Conservation (phyloP, 2,329 filamentous ascomycete species). For the Cladosporium sp. region DNA sequence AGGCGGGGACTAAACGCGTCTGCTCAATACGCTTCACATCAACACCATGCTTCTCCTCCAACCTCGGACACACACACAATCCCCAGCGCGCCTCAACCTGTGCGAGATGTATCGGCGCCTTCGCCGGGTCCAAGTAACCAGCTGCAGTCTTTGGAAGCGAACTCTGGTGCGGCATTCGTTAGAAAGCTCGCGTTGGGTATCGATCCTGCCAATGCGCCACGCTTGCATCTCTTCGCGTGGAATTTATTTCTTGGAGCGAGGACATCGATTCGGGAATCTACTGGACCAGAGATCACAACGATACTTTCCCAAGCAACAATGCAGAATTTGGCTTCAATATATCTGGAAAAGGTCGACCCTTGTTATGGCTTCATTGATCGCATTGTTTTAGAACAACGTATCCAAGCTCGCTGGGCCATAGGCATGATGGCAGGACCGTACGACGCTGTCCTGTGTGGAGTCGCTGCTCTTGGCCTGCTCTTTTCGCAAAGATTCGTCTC, state of each 20-base stretch:
- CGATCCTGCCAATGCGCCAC: conserved; percentile 46
- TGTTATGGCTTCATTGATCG: conserved; percentile 45
- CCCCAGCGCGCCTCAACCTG: not conserved
- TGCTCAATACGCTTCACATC: conserved; percentile 22
- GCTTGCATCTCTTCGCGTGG: conserved; percentile 51
- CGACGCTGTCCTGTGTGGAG: conserved; percentile 47
- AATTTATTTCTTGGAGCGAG: conserved; percentile 35
- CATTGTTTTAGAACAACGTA: conserved; percentile 28
- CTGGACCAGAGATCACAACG: conserved; percentile 35
- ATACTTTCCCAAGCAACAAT: conserved; percentile 44
- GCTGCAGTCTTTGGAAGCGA: conserved; percentile 45
- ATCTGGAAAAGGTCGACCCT: conserved; percentile 48
- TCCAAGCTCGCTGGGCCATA: conserved; percentile 32
- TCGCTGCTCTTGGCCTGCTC: conserved; percentile 49
- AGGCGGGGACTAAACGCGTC: conserved; percentile 21
- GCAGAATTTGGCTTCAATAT: conserved; percentile 39
- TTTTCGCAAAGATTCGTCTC: conserved; percentile 42
- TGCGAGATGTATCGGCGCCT: not conserved
- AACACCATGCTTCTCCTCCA: conserved; percentile 21
- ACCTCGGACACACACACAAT: not conserved
- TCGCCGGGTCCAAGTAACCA: conserved; percentile 13
- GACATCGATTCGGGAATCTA: conserved; percentile 8
- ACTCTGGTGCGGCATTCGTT: conserved; percentile 51
- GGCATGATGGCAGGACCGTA: conserved; percentile 24
- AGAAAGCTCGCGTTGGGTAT: conserved; percentile 46